Evolutionary conservation across 1,139 yeast genomes (phyloP), one percentile per base, ranked within the genome.

Genomic region (Diutina pseudorugosa): DNA sequence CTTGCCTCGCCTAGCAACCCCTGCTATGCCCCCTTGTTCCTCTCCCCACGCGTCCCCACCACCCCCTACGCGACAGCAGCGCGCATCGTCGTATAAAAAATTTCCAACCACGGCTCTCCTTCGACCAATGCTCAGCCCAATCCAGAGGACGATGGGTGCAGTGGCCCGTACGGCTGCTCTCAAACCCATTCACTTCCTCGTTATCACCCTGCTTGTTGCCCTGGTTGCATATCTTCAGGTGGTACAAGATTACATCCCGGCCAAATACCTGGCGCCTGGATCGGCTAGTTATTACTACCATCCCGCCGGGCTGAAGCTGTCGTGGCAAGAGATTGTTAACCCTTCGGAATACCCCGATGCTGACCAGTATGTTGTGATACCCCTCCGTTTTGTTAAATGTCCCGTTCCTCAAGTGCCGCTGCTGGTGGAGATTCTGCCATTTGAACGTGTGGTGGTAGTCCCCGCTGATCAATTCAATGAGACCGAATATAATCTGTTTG

Each of bases 171-270:
- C 77, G 47, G 82, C 93, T 51, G 95, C 96, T 20, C 81, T 80
- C 58, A 80, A 84, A 61, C 99, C 99, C 40, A 89, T 93, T 60
- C 98, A 93, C 67, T 80, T 91, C 55, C 82, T 93, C 55, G 82
- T 90, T 52, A 64, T 82, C 57, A 79, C 91, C 18, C 77, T 94
- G 30, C 69, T 89, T 53, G 69, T 88, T 55, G 95, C 95, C 2
- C 84, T 95, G 9, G 72, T 86, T 53, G 89, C 94, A 12, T 93
- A 89, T 67, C 76, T 89, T 59, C 80, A 93, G 18, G 80, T 89
- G 20, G 84, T 90, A 44, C 95, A 88, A 63, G 85, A 86, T 58
- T 87, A 88, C 61, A 75, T 86, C 54, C 82, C 84, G 20, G 70
- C 47, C 54, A 57, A 16, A 58, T 67, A 50, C 57, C 65, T 33